Evolutionary conservation across 2,329 filamentous ascomycete species (phyloP).

Genomic region (Colletotrichum musae): DNA sequence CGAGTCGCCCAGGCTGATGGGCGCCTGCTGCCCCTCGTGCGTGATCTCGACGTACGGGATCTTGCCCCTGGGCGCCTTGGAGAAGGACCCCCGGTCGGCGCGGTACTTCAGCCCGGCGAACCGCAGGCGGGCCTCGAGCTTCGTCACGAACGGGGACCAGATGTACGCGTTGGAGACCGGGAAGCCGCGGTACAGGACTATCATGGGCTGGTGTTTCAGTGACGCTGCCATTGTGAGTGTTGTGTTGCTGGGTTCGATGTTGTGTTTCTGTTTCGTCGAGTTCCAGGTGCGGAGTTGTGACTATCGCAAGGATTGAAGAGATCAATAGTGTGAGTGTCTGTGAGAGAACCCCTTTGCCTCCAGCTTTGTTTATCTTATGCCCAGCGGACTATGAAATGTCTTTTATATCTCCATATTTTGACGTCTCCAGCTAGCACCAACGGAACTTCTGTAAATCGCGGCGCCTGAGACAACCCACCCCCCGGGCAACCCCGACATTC

Average conservation of each 20-base stretch:
- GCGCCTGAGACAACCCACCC: too few species aligned
- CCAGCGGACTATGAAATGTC: too few species aligned
- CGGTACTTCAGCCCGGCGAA: conserved; percentile 64
- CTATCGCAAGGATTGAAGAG: too few species aligned
- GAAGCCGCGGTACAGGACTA: conserved; percentile 17
- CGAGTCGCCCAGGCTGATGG: conserved; percentile 63
- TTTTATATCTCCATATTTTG: too few species aligned
- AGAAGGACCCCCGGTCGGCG: conserved; percentile 59
- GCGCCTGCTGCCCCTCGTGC: neutral
- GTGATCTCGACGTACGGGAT: conserved; percentile 68
- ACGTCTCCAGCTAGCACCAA: too few species aligned
- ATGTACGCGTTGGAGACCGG: conserved; percentile 50
- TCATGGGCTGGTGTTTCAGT: neutral
- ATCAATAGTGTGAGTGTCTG: too few species aligned
- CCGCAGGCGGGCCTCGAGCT: conserved; percentile 74
- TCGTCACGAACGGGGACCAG: conserved; percentile 75
- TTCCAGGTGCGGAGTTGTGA: too few species aligned
- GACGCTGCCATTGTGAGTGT: neutral
- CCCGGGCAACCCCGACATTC: too few species aligned
- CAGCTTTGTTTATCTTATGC: too few species aligned
- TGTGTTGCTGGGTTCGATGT: neutral
- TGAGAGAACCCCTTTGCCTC: too few species aligned
- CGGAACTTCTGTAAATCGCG: too few species aligned
- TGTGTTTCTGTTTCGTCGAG: neutral
- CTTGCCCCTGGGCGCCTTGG: conserved; percentile 68